Percentiles rank a stretch among this genome's conserved stretches.
Evolutionary conservation across 768 basidiomycete genomes (phyloP).

Genomic region (Pleurotus giganteus): DNA sequence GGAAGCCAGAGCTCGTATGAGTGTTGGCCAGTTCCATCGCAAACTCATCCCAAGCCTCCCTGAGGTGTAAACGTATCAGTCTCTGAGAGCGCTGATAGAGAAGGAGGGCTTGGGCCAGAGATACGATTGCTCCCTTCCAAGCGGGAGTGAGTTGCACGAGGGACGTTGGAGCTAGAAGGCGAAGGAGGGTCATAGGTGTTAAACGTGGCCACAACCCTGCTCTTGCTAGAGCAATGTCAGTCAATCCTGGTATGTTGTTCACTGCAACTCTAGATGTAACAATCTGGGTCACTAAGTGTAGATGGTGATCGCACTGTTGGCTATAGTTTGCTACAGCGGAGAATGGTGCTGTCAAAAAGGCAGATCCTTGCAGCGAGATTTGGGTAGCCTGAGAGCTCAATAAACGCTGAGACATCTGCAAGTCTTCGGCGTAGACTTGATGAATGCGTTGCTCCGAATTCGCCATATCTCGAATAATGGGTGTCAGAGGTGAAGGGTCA

Average conservation of each 20-base stretch:
- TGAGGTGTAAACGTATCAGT: constrained; percentile 22
- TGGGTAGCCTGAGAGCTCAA: neutral
- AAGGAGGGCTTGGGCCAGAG: constrained; percentile 26
- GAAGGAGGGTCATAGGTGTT: constrained; percentile 28
- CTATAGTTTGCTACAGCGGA: neutral
- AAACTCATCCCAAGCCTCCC: constrained; percentile 27
- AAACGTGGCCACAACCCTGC: constrained; percentile 36
- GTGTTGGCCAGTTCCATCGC: constrained; percentile 23
- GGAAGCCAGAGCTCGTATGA: constrained; percentile 14
- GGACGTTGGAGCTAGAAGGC: constrained; percentile 24
- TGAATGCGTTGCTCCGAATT: neutral
- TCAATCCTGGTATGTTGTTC: neutral
- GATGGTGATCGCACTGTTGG: constrained; percentile 5
- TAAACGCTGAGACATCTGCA: neutral
- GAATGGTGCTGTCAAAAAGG: too few species aligned
- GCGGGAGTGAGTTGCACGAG: constrained; percentile 10
- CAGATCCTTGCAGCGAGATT: too few species aligned
- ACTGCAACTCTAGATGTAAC: neutral
- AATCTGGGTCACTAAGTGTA: neutral
- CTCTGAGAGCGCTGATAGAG: constrained; percentile 36
- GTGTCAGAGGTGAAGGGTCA: neutral
- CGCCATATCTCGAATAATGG: neutral
- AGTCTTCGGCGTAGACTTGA: neutral
- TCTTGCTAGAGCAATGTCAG: neutral
- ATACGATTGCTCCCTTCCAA: constrained; percentile 30